Percentiles rank a stretch among this genome's conserved stretches.
phyloP scores from a whole-genome alignment of 1,139 yeast species.

The Protomyces inundatus region DNA sequence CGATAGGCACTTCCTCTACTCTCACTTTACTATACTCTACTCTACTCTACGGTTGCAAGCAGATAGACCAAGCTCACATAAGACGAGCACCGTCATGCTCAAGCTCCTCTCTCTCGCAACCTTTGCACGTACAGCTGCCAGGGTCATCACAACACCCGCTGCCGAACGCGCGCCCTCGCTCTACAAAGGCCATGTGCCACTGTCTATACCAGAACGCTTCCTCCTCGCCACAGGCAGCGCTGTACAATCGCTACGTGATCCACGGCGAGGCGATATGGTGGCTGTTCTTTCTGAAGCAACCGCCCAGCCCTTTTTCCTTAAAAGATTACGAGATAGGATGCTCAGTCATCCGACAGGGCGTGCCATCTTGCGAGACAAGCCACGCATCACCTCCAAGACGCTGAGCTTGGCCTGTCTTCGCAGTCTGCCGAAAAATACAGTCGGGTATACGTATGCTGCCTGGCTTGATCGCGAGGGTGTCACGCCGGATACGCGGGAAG shows the following conservation, averaged over 20 bases:
- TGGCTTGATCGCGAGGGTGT: slow-evolving; percentile 88
- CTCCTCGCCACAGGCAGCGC: slow-evolving; percentile 70
- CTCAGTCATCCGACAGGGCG: slow-evolving; percentile 70
- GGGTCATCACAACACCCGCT: background rate
- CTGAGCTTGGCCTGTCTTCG: slow-evolving; percentile 60
- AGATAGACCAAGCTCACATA: no score
- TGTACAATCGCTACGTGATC: slow-evolving; percentile 76
- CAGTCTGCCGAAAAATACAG: slow-evolving; percentile 59
- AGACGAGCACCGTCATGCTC: background rate
- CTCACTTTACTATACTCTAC: no score
- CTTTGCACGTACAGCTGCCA: background rate
- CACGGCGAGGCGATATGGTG: slow-evolving; percentile 55
- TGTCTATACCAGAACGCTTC: slow-evolving; percentile 57
- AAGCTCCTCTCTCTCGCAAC: background rate
- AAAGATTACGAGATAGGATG: slow-evolving; percentile 64
- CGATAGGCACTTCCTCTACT: no score
- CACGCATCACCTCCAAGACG: slow-evolving; percentile 71
- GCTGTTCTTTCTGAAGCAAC: slow-evolving; percentile 96
- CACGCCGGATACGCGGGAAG: slow-evolving; percentile 87
- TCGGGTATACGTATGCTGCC: slow-evolving; percentile 70
- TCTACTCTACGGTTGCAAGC: no score
- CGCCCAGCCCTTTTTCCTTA: slow-evolving; percentile 65
- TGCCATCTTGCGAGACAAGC: slow-evolving; percentile 67
- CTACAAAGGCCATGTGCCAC: slow-evolving; percentile 79
- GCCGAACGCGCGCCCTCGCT: background rate